Base-by-base conservation (phyloP, 2,329 filamentous ascomycete genomes). In the Fusarium redolens region DNA sequence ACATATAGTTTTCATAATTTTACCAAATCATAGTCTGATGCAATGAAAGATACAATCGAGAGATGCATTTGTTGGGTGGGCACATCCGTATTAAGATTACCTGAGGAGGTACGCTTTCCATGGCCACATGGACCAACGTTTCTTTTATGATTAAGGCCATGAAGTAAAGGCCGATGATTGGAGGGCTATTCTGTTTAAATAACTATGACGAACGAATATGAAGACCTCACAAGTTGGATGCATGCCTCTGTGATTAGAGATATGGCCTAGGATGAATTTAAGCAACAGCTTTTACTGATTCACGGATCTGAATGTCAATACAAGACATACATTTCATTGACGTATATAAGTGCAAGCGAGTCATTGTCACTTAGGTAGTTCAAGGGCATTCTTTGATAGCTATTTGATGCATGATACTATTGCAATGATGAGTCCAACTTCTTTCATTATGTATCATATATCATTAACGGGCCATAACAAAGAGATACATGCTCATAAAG, bases 1-100 rank as follows among this genome's bases (percentile, higher is more conserved):
- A 3, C 3, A 8, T 0, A 8, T 0, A 35, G 3, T 25, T 1
- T 2, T 4, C n/a, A 35, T 35, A 14, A 25, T 51, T 25, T 3
- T 1, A 35, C n/a, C 1, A 11, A 4, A 20, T 11, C 12, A 8
- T 35, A 25, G 31, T 5, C 31, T 20, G 31, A 15, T 25, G 17
- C 12, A 25, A 7, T 20, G n/a, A 20, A 18, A 35, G 8, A 35
- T 14, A 7, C 8, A 51, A 20, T 35, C 15, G 11, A 17, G 3
- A 0, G 12, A 7, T 8, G 5, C 5, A 35, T 25, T 13, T 20
- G 17, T 35, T n/a, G 20, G 30, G 22, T 25, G 30, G 17, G 47
- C 30, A 18, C n/a, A 52, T 52, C 7, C 13, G 18, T 13, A 17
- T 40, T 12, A 52, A 28, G 13, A 17, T 1, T 18, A 20, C 9